These are phyloP conservation scores for Capronia coronata DNA, from an alignment of 2,329 filamentous ascomycete species.

Conservation along the genomic window DNA sequence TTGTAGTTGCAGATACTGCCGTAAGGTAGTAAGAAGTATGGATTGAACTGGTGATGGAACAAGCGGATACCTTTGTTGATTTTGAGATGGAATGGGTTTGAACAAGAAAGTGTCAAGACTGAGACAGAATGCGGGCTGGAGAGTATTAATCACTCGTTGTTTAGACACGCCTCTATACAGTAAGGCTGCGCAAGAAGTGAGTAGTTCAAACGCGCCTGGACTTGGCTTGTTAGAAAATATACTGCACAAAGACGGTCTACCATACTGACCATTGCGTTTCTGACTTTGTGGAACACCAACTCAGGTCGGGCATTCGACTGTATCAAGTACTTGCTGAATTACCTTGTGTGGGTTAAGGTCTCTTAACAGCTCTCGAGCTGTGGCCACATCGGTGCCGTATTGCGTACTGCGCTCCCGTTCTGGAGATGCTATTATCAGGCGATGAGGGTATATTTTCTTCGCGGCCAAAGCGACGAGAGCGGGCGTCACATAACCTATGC, in stretches of 20 bases:
- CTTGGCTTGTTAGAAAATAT: background rate
- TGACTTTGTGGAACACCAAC: background rate
- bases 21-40: no score
- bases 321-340: constrained; percentile 56
- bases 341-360: constrained; percentile 56
- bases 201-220: background rate
- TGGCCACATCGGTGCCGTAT: constrained; percentile 75
- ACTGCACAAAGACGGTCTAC: background rate
- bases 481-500: constrained; percentile 72
- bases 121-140: no score
- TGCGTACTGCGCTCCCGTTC: constrained; percentile 79
- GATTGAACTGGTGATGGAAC: no score
- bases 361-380: constrained; percentile 44
- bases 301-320: constrained; percentile 19
- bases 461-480: constrained; percentile 75
- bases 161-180: no score
- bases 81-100: no score
- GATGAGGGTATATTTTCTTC: constrained; percentile 81
- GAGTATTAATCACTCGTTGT: no score
- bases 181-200: background rate
- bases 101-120: no score
- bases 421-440: constrained; percentile 63
- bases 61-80: no score
- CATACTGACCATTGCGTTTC: background rate
- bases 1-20: no score